A percentile compares a stretch with the other conserved stretches of the same genome.
phyloP scores from a whole-genome alignment of 352 stramenopile genomes.

The Thalassiosira gravida region DNA sequence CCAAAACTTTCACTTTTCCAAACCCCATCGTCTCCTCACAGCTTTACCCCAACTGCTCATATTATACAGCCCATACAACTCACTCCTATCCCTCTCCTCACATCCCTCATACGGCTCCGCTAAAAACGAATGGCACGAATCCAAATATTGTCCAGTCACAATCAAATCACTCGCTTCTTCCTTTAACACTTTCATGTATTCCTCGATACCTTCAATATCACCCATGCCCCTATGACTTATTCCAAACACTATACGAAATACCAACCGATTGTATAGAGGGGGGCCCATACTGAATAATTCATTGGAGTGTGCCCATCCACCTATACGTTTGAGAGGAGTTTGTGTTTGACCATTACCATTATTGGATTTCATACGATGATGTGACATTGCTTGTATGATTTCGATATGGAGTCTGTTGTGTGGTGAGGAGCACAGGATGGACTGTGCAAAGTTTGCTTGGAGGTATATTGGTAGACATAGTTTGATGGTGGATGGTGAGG shows the following conservation, averaged over 20 bases:
- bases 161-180: slow-evolving; percentile 18
- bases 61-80: slow-evolving; percentile 33
- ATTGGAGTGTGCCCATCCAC: slow-evolving; percentile 17
- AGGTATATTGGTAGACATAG: slow-evolving; percentile 33
- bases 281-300: slow-evolving; percentile 20
- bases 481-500: too few species aligned
- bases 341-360: too few species aligned
- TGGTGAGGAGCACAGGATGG: slow-evolving; percentile 22
- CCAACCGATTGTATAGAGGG: slow-evolving; percentile 78
- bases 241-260: slow-evolving; percentile 57
- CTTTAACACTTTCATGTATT: slow-evolving; percentile 14
- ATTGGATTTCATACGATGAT: slow-evolving; percentile 27
- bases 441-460: slow-evolving; percentile 25
- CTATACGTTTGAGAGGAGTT: slow-evolving; percentile 23
- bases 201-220: slow-evolving; percentile 10
- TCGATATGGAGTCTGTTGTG: slow-evolving; percentile 24
- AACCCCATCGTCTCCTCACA: slow-evolving; percentile 28
- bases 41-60: slow-evolving; percentile 25
- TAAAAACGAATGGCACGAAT: slow-evolving; percentile 25
- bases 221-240: background rate
- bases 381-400: slow-evolving; percentile 28
- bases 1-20: background rate
- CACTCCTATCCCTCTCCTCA: background rate
- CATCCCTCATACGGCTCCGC: slow-evolving; percentile 26
- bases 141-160: slow-evolving; percentile 8